These are phyloP conservation scores for Thelephora ganbajun DNA, from an alignment of 768 basidiomycete genomes.

Conservation along the genomic window DNA sequence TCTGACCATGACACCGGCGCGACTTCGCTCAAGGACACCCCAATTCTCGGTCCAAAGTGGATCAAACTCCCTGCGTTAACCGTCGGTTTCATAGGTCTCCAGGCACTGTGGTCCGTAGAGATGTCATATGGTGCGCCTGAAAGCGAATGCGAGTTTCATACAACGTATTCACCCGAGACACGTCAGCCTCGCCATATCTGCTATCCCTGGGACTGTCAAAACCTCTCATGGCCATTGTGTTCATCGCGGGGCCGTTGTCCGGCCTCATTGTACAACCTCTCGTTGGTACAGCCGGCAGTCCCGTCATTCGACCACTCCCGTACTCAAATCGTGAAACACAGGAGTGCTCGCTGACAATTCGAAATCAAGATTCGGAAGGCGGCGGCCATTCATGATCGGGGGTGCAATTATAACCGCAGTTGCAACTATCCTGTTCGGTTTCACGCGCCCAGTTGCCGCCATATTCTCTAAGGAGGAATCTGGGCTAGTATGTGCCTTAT, in stretches of 20 bases:
- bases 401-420: constrained; percentile 52
- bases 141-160: neutral
- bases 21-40: neutral
- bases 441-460: constrained; percentile 53
- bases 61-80: constrained; percentile 57
- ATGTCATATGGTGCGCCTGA: constrained; percentile 64
- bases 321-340: constrained; percentile 6
- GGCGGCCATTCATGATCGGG: constrained; percentile 74
- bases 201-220: constrained; percentile 81
- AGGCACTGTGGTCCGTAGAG: constrained; percentile 88
- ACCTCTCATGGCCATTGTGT: constrained; percentile 78
- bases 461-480: constrained; percentile 25
- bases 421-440: constrained; percentile 76
- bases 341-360: constrained; percentile 73
- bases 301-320: neutral
- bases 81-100: constrained; percentile 68
- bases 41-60: constrained; percentile 55
- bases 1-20: neutral
- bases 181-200: constrained; percentile 70
- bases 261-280: constrained; percentile 87
- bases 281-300: constrained; percentile 37
- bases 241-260: constrained; percentile 83
- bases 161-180: neutral
- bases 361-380: constrained; percentile 69
- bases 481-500: constrained; percentile 16